phyloP scores from a whole-genome alignment of 1,284 basidiomycete species.

The Sphagnurus paluster region DNA sequence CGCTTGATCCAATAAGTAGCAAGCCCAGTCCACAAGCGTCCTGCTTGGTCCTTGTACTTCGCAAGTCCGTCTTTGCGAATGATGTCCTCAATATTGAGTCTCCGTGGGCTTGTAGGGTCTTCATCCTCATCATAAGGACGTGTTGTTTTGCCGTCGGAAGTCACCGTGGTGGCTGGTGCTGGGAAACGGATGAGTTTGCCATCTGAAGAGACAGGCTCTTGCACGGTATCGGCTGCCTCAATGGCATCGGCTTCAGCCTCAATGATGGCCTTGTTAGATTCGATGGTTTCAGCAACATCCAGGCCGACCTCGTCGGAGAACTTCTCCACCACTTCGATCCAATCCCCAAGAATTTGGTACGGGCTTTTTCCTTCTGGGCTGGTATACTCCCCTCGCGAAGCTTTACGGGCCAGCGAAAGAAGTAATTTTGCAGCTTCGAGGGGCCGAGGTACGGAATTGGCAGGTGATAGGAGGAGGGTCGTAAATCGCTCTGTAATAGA shows the following conservation, averaged over 20 bases:
- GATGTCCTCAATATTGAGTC: constrained; percentile 86
- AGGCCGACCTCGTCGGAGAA: constrained; percentile 93
- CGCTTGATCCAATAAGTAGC: constrained; percentile 99
- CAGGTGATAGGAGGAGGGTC: constrained; percentile 68
- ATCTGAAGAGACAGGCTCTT: constrained; percentile 49
- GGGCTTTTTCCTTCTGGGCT: constrained; percentile 95
- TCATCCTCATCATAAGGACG: constrained; percentile 77
- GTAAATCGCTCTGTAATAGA: constrained; percentile 87
- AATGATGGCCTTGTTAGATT: constrained; percentile 47
- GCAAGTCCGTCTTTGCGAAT: constrained; percentile 84
- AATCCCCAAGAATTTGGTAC: constrained; percentile 92
- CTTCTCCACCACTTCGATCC: constrained; percentile 89
- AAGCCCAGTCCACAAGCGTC: constrained; percentile 93
- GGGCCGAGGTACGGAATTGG: constrained; percentile 72
- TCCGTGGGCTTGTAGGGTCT: constrained; percentile 71
- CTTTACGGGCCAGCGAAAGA: constrained; percentile 81
- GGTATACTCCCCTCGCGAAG: constrained; percentile 79
- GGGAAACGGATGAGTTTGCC: constrained; percentile 75
- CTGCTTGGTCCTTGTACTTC: constrained; percentile 95
- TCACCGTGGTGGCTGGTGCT: constrained; percentile 65
- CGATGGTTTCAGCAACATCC: constrained; percentile 73
- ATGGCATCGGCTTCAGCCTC: constrained; percentile 45
- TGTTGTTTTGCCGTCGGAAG: constrained; percentile 46
- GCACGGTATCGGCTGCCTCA: constrained; percentile 30
- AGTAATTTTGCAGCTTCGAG: constrained; percentile 94